These are phyloP conservation scores for Rasamsonia emersonii DNA, from an alignment of 2,329 filamentous ascomycete species.

Conservation along the genomic window DNA sequence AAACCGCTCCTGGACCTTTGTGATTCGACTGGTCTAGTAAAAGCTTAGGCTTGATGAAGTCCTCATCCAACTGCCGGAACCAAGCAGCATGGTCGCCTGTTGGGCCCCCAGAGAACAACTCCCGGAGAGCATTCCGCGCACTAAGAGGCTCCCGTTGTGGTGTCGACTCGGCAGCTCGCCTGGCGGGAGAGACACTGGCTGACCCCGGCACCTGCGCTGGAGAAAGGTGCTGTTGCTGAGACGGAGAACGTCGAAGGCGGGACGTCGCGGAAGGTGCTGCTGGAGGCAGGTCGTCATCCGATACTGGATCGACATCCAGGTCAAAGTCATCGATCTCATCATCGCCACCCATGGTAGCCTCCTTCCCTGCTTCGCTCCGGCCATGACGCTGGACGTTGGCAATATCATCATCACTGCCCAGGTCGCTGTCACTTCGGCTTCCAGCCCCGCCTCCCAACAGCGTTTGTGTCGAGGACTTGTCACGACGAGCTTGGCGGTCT, in stretches of 20 bases:
- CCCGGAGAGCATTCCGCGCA: constrained; percentile 66
- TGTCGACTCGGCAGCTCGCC: constrained; percentile 15
- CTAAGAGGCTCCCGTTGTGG: constrained; percentile 43
- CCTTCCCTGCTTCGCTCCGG: constrained; percentile 33
- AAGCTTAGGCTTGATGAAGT: constrained; percentile 87
- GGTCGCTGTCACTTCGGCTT: constrained; percentile 37
- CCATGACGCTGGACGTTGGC: constrained; percentile 26
- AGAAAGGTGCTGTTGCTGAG: constrained; percentile 23
- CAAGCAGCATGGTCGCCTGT: constrained; percentile 81
- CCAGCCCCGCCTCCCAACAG: constrained; percentile 36
- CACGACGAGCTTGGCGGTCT: constrained; percentile 35
- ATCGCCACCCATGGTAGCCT: constrained; percentile 18
- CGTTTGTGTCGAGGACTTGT: constrained; percentile 39
- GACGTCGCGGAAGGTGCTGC: constrained; percentile 33
- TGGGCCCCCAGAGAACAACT: constrained; percentile 62
- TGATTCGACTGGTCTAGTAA: constrained; percentile 61
- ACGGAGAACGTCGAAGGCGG: constrained; percentile 28
- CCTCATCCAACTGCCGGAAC: constrained; percentile 89
- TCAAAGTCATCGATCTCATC: constrained; percentile 29
- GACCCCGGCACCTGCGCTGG: constrained; percentile 14
- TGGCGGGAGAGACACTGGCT: constrained; percentile 19
- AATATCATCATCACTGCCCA: constrained; percentile 43
- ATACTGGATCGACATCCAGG: constrained; percentile 30
- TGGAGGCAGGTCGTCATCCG: constrained; percentile 54
- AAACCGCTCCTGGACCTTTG: constrained; percentile 34